Percentiles rank a stretch among this genome's conserved stretches.
Conservation (phyloP, 179 eudicot genomes). For the Pouteria campechiana region DNA sequence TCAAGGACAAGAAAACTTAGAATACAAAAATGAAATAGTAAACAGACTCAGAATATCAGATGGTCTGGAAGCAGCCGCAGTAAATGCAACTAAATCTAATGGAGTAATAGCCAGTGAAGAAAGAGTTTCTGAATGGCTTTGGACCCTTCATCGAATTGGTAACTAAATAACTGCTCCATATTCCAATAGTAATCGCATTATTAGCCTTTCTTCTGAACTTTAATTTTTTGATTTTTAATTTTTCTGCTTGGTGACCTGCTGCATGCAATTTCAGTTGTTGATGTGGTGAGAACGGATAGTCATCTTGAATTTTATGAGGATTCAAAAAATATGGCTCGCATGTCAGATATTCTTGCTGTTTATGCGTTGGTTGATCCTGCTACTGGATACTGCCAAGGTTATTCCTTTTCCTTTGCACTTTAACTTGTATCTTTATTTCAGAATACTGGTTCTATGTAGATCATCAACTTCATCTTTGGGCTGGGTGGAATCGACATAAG, state of each 20-base stretch:
- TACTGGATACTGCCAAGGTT: slow-evolving; percentile 99
- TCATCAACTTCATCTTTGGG: no score
- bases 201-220: no score
- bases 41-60: slow-evolving; percentile 57
- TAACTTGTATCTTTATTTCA: neutral
- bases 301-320: slow-evolving; percentile 91
- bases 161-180: no score
- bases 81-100: slow-evolving; percentile 25
- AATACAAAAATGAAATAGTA: slow-evolving; percentile 39
- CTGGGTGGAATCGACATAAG: no score
- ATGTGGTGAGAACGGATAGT: slow-evolving; percentile 96
- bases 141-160: slow-evolving; percentile 98
- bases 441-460: no score
- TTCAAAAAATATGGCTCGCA: slow-evolving; percentile 84
- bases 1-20: slow-evolving; percentile 22
- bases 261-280: slow-evolving; percentile 76
- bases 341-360: slow-evolving; percentile 99
- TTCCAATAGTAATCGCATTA: no score
- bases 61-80: slow-evolving; percentile 35
- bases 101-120: slow-evolving; percentile 39
- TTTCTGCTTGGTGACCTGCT: slow-evolving; percentile 5
- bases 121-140: slow-evolving; percentile 93
- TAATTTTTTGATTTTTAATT: neutral
- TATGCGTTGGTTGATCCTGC: slow-evolving; percentile 99
- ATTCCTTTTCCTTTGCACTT: slow-evolving; percentile 4